phyloP scores from a whole-genome alignment of 2,329 filamentous ascomycete genomes.

The Tolypocladium guangdongense region DNA sequence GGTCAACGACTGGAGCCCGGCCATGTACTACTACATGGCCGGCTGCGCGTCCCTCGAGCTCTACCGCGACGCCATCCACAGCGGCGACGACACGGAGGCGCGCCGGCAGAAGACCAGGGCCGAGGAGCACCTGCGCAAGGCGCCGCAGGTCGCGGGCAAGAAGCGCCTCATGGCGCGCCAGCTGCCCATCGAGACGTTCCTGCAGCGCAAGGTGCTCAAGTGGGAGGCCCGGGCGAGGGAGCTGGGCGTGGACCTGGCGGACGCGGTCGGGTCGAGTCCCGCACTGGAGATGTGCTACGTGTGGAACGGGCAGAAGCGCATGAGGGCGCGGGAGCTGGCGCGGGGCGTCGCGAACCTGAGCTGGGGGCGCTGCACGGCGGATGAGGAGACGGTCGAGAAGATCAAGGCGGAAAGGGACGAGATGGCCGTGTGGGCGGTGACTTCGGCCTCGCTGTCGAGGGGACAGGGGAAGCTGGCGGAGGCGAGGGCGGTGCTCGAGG shows the following conservation, averaged over 20 bases:
- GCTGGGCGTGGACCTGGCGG: conserved; percentile 57
- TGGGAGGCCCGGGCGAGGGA: conserved; percentile 71
- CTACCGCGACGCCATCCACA: conserved; percentile 52
- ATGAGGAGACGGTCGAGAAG: conserved; percentile 27
- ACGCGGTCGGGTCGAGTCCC: conserved; percentile 72
- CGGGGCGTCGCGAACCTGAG: conserved; percentile 50
- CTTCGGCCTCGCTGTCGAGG: conserved; percentile 55
- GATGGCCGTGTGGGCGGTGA: conserved; percentile 52
- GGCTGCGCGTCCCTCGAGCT: conserved; percentile 69
- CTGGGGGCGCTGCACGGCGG: conserved; percentile 51
- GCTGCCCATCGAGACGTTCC: conserved; percentile 81
- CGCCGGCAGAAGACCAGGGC: conserved; percentile 50
- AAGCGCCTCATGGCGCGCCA: conserved; percentile 85
- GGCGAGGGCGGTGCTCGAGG: conserved; percentile 52
- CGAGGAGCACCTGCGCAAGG: conserved; percentile 59
- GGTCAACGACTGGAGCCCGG: conserved; percentile 84
- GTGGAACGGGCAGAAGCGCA: conserved; percentile 82
- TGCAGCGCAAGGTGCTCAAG: conserved; percentile 72
- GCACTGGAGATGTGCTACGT: conserved; percentile 87
- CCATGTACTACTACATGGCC: conserved; percentile 81
- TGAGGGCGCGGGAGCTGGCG: conserved; percentile 55
- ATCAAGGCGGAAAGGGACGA: conserved; percentile 48
- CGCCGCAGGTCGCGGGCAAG: conserved; percentile 64
- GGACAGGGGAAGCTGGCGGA: conserved; percentile 51
- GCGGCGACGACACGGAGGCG: conserved; percentile 31